phyloP scores from a whole-genome alignment of 2,329 filamentous ascomycete genomes.

The Verticillium longisporum region DNA sequence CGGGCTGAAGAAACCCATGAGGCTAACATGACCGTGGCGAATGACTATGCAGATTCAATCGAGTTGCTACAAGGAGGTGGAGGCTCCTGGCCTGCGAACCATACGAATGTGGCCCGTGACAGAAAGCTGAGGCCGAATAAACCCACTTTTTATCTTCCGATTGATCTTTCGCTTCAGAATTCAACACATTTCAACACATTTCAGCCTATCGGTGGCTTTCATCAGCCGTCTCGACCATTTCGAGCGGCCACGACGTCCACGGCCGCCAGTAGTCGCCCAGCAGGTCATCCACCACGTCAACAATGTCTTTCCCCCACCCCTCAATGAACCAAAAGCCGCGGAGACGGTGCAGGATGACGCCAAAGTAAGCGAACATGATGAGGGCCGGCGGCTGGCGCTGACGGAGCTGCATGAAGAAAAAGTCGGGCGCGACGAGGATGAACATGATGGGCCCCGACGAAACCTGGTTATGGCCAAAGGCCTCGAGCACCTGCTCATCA shows the following conservation, averaged over 20 bases:
- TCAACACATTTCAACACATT: too few relatives aligned
- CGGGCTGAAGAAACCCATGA: too few relatives aligned
- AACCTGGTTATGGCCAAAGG: conserved; percentile 11
- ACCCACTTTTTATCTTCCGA: too few relatives aligned
- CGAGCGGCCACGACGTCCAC: conserved; percentile 8
- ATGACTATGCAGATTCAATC: too few relatives aligned
- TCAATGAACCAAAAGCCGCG: conserved; percentile 11
- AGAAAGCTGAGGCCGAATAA: too few relatives aligned
- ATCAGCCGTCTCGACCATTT: neutral
- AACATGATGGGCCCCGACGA: conserved; percentile 13
- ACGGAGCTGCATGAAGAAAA: conserved; percentile 13
- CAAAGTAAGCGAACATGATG: conserved; percentile 12
- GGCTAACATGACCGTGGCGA: too few relatives aligned
- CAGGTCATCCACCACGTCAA: conserved; percentile 11
- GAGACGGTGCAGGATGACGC: conserved; percentile 8
- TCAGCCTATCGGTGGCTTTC: too few relatives aligned
- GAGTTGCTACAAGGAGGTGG: too few relatives aligned
- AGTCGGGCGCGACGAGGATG: conserved; percentile 9
- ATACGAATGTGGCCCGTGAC: too few relatives aligned
- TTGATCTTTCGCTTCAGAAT: too few relatives aligned
- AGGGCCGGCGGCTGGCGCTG: conserved; percentile 14
- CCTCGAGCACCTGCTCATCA: neutral
- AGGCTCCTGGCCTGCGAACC: too few relatives aligned
- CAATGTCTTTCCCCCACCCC: conserved; percentile 13
- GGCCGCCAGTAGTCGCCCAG: conserved; percentile 13